Conservation (phyloP, 495 filamentous ascomycete genomes). For the Hypoxylon subgilvum region DNA sequence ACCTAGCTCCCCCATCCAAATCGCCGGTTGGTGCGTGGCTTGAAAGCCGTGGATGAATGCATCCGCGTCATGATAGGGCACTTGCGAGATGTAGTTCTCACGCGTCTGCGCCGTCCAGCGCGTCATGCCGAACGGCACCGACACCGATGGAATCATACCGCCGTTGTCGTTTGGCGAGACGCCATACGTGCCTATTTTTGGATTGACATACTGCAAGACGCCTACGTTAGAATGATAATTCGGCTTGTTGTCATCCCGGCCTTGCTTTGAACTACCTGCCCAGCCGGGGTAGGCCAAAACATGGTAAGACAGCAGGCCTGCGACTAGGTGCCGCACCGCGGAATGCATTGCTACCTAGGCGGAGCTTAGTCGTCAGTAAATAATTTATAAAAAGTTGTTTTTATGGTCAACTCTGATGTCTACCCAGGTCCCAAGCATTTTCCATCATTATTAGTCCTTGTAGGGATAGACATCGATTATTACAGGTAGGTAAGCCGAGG, state of each 20-base stretch:
- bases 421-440: too few species aligned
- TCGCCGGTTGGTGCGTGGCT: conserved; percentile 45
- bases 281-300: background rate
- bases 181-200: conserved; percentile 41
- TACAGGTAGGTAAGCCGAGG: too few species aligned
- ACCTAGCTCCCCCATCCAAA: conserved; percentile 45
- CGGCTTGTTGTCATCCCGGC: background rate
- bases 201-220: conserved; percentile 42
- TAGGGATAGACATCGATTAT: too few species aligned
- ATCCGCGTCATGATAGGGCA: conserved; percentile 41
- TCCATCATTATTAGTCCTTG: too few species aligned
- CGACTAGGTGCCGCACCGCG: background rate
- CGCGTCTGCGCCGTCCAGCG: conserved; percentile 44
- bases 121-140: conserved; percentile 44
- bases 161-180: conserved; percentile 39
- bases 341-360: background rate
- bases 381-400: background rate
- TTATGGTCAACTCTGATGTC: too few species aligned
- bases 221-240: conserved; percentile 37
- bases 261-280: background rate
- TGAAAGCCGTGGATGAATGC: conserved; percentile 42
- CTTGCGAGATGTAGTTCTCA: conserved; percentile 44
- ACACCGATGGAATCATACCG: conserved; percentile 46
- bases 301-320: background rate
- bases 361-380: background rate